Percentiles rank a stretch among this genome's conserved stretches.
phyloP scores from a whole-genome alignment of 345 rosid genomes.

The Moricandia arvensis region DNA sequence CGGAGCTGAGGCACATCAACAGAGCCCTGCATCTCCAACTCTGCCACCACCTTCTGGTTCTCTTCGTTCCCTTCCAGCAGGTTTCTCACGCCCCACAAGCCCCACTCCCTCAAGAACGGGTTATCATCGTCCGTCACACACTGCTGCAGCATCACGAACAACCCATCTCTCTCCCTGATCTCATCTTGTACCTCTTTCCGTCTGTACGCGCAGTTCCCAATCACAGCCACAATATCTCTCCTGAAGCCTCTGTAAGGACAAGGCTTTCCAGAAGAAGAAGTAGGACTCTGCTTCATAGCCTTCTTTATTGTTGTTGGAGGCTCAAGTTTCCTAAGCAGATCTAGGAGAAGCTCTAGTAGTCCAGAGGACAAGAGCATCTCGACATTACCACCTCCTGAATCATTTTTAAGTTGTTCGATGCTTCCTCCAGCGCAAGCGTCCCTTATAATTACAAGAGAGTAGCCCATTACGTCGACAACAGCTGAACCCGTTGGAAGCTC shows the following conservation, averaged over 20 bases:
- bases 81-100: conserved; percentile 72
- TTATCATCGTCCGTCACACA: conserved; percentile 74
- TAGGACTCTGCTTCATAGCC: conserved; percentile 42
- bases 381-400: conserved; percentile 39
- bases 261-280: conserved; percentile 26
- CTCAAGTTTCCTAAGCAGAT: conserved; percentile 58
- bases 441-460: conserved; percentile 53
- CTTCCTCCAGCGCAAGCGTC: conserved; percentile 57
- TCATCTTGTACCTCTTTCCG: conserved; percentile 71
- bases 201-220: conserved; percentile 65
- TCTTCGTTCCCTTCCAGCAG: conserved; percentile 67
- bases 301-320: conserved; percentile 62
- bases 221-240: conserved; percentile 72
- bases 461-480: conserved; percentile 55
- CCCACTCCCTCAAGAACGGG: conserved; percentile 83
- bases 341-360: conserved; percentile 39
- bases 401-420: conserved; percentile 21
- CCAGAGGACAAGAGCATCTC: conserved; percentile 49
- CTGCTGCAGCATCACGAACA: conserved; percentile 66
- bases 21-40: conserved; percentile 75
- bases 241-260: conserved; percentile 78
- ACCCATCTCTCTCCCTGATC: conserved; percentile 57
- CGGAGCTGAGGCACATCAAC: conserved; percentile 64
- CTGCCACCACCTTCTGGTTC: conserved; percentile 60
- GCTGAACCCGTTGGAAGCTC: conserved; percentile 63